These are phyloP conservation scores for Phytophthora lateralis DNA, from an alignment of 352 stramenopile species.

Conservation along the genomic window DNA sequence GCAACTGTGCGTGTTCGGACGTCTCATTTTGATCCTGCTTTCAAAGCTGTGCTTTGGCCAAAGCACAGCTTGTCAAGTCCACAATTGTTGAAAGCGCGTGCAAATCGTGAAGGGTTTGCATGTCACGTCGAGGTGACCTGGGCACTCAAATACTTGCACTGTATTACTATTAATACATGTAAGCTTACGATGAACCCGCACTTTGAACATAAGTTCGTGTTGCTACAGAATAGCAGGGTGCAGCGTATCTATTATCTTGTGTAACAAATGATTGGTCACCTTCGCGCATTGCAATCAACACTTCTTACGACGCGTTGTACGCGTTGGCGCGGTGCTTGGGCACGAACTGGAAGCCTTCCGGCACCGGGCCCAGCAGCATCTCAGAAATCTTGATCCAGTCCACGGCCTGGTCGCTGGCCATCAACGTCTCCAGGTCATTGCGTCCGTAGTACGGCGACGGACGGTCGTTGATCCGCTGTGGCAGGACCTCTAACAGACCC, in stretches of 20 bases:
- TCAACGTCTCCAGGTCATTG: constrained; percentile 98
- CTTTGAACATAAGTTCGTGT: neutral
- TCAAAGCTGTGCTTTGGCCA: too few relatives aligned
- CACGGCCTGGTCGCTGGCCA: constrained; percentile 93
- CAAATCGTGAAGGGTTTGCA: too few relatives aligned
- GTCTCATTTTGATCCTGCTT: neutral
- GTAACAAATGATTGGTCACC: neutral
- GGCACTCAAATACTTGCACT: too few relatives aligned
- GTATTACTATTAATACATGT: too few relatives aligned
- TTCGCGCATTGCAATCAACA: neutral
- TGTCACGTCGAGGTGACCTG: too few relatives aligned
- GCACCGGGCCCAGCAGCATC: constrained; percentile 97
- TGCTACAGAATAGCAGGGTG: neutral
- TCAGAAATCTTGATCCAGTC: constrained; percentile 99
- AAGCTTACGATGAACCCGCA: too few relatives aligned
- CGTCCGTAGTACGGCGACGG: constrained; percentile 93
- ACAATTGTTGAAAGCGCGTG: too few relatives aligned
- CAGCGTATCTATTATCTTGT: constrained; percentile 21
- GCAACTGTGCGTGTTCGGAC: neutral
- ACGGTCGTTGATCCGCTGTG: constrained; percentile 98
- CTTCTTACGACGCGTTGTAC: constrained; percentile 64
- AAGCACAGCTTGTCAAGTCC: neutral
- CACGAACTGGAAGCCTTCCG: constrained; percentile 93
- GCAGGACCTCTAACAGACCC: constrained; percentile 94
- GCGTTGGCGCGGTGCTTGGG: constrained; percentile 98